phyloP scores from a whole-genome alignment of 345 rosid genomes.

The Aurinia saxatilis region DNA sequence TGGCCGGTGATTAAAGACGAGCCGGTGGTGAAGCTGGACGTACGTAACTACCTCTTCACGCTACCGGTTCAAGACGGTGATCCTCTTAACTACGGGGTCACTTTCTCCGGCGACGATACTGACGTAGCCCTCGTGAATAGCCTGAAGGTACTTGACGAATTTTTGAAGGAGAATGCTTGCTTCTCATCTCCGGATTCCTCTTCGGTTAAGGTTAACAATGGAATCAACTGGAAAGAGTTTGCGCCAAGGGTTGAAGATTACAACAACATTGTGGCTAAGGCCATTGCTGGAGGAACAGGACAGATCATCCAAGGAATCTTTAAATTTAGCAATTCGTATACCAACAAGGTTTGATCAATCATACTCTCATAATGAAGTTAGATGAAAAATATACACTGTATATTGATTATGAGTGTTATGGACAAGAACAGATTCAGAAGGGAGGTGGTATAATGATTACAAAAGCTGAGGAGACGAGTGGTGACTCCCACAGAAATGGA shows the following conservation, averaged over 20 bases:
- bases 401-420: neutral
- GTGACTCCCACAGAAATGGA: conserved; percentile 23
- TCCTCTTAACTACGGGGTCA: conserved; percentile 59
- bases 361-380: too few relatives aligned
- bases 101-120: conserved; percentile 27
- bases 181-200: conserved; percentile 33
- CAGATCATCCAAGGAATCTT: conserved; percentile 71
- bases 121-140: neutral
- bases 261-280: conserved; percentile 55
- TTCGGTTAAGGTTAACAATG: conserved; percentile 12
- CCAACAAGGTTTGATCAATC: conserved; percentile 46
- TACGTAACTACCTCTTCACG: conserved; percentile 55
- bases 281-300: conserved; percentile 80
- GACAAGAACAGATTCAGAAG: conserved; percentile 43
- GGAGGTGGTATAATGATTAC: conserved; percentile 72
- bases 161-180: conserved; percentile 48
- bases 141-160: conserved; percentile 38
- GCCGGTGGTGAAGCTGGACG: conserved; percentile 58
- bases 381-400: neutral
- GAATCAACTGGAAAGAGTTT: conserved; percentile 61
- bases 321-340: conserved; percentile 56
- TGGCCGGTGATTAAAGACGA: conserved; percentile 78
- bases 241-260: conserved; percentile 58
- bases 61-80: conserved; percentile 54
- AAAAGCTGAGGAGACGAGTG: conserved; percentile 45